Evolutionary conservation across 106 monocot genomes (phyloP), one percentile per base, ranked within the genome.

Genomic region (Dendrobium officinale): DNA sequence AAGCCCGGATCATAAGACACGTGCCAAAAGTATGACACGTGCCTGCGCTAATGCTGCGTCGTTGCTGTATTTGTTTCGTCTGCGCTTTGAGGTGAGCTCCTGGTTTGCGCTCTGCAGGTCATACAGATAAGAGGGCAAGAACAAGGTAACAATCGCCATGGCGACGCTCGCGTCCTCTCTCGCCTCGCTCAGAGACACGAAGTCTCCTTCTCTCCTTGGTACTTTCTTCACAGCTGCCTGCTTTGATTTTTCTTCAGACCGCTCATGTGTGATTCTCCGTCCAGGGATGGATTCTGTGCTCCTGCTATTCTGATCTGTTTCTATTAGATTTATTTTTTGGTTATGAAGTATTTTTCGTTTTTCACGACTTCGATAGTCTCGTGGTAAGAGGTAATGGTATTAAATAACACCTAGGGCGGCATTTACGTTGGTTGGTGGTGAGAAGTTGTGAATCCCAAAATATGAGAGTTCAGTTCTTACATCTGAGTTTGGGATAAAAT

Each of bases 101-200:
- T 13, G 13, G 15, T 66, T 5, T 66, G 64, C 24, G 15, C 9
- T 66, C 24, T 26, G 64, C 6, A 66, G 26, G 64, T 26, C 6
- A 24, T 26, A 26, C 64, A 72, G 29, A 72, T 33, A 16, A 72
- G 40, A 72, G 40, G 17, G 72, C 40, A 37, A 72, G 4, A 40
- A 40, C 0, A 4, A 43, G 43, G 43, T 9, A 74, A 74, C 5
- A 44, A 74, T 19, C 42, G n/a, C 41, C 74, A 74, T 74, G 74
- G 74, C 74, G 74, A 74, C 42, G 11, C 43, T 74, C 43, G 44
- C 74, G 43, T 44, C 43, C 20, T 74, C 74, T 19, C 8, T 74
- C n/a, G 43, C 44, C 42, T 74, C n/a, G 18, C 42, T 42, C 42
- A 74, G n/a, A 2, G 74, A 44, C 43, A 20, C 43, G 43, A 43